Evolutionary conservation across 2,329 filamentous ascomycete genomes (phyloP).

Genomic region (Didymella arachidicola): DNA sequence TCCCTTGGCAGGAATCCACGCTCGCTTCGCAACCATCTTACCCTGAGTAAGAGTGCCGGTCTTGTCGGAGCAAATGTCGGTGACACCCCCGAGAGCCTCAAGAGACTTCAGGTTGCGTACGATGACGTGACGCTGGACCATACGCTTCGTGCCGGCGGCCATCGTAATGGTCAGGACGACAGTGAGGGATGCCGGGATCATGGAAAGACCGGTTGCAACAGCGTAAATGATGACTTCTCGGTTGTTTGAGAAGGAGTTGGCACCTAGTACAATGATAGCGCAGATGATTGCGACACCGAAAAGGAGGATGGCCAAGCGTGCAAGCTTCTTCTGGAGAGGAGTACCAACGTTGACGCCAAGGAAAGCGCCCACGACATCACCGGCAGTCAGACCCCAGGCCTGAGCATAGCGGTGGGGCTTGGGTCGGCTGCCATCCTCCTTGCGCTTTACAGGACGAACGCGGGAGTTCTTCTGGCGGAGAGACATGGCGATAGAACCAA

Average conservation of each 20-base stretch:
- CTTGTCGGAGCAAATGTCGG: constrained; percentile 47
- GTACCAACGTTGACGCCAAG: constrained; percentile 53
- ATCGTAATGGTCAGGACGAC: constrained; percentile 51
- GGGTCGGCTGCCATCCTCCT: constrained; percentile 38
- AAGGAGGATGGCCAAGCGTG: constrained; percentile 43
- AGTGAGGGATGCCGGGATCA: constrained; percentile 49
- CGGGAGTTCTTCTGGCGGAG: constrained; percentile 62
- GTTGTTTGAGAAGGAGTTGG: constrained; percentile 48
- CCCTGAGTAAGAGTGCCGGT: constrained; percentile 48
- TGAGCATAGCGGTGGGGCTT: constrained; percentile 53
- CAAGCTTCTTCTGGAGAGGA: constrained; percentile 50
- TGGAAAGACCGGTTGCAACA: constrained; percentile 47
- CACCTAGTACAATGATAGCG: constrained; percentile 48
- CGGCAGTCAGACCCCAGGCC: constrained; percentile 59
- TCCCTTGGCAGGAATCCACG: constrained; percentile 46
- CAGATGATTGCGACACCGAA: constrained; percentile 44
- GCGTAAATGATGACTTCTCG: constrained; percentile 51
- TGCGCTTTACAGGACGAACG: constrained; percentile 53
- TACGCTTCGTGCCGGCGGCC: constrained; percentile 48
- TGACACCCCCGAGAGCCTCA: constrained; percentile 49
- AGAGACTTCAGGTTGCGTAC: constrained; percentile 48
- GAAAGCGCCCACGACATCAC: constrained; percentile 46
- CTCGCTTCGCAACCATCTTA: constrained; percentile 47
- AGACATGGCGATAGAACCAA: constrained; percentile 74
- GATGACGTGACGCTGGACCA: constrained; percentile 48